A percentile compares a stretch with the other conserved stretches of the same genome.
Conservation (phyloP, 495 filamentous ascomycete species). For the Annulohypoxylon moriforme region DNA sequence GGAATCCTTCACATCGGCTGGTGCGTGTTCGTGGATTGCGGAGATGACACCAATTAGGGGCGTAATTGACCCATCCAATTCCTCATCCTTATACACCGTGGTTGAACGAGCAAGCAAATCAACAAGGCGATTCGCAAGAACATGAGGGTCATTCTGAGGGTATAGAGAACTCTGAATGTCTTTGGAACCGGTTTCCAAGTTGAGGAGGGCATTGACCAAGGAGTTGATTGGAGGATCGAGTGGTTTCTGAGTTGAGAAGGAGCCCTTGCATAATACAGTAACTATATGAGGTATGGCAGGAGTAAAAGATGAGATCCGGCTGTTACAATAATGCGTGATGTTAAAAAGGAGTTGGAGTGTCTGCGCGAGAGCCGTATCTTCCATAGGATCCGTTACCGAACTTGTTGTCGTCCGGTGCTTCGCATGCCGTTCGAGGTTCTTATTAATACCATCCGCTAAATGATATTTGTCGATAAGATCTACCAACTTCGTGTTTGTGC, state of each 20-base stretch:
- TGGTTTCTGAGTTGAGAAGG: conserved; percentile 49
- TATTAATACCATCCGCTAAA: conserved; percentile 72
- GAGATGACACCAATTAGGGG: conserved; percentile 80
- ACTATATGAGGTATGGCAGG: conserved; percentile 76
- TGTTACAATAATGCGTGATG: conserved; percentile 75
- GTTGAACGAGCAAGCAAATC: conserved; percentile 77
- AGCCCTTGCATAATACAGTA: conserved; percentile 68
- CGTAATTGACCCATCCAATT: conserved; percentile 74
- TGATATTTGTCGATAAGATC: conserved; percentile 75
- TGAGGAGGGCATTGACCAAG: conserved; percentile 83
- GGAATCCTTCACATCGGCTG: conserved; percentile 66
- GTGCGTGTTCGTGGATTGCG: conserved; percentile 77
- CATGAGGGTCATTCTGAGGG: conserved; percentile 69
- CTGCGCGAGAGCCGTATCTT: conserved; percentile 83
- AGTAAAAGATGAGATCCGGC: conserved; percentile 69
- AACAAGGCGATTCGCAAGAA: conserved; percentile 75
- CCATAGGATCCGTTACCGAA: conserved; percentile 67
- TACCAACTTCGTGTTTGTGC: conserved; percentile 75
- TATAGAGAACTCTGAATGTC: conserved; percentile 65
- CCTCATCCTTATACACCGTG: conserved; percentile 66
- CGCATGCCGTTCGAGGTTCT: conserved; percentile 78
- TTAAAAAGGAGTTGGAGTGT: conserved; percentile 92
- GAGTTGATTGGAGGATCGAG: conserved; percentile 62
- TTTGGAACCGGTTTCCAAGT: conserved; percentile 70
- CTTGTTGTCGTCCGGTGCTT: conserved; percentile 40